These are phyloP conservation scores for Diaporthe helianthi DNA, from an alignment of 2,329 filamentous ascomycete species.

Conservation along the genomic window DNA sequence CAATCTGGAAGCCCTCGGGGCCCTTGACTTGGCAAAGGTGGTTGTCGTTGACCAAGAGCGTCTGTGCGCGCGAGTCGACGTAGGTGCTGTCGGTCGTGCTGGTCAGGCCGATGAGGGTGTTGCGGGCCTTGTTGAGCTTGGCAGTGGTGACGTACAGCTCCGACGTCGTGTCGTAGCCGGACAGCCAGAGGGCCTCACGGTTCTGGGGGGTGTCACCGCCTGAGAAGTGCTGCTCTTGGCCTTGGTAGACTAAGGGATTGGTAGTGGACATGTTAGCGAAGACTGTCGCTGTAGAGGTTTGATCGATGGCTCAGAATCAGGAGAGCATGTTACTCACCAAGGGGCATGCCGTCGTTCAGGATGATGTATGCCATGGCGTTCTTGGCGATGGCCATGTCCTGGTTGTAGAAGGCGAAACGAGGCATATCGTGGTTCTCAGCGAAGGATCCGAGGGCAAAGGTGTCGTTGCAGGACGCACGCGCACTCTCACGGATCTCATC, in stretches of 20 bases:
- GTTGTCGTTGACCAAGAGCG: constrained; percentile 47
- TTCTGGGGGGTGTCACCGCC: constrained; percentile 53
- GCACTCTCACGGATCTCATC: constrained; percentile 49
- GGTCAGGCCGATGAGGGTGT: constrained; percentile 53
- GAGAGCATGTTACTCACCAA: constrained; percentile 36
- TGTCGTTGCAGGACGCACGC: constrained; percentile 49
- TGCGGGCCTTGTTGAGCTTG: constrained; percentile 58
- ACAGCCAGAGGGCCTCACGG: constrained; percentile 58
- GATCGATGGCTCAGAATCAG: background rate
- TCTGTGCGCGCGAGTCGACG: constrained; percentile 46
- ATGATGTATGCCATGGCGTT: constrained; percentile 69
- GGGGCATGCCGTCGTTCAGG: constrained; percentile 62
- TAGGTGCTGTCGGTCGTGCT: constrained; percentile 45
- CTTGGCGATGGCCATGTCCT: constrained; percentile 62
- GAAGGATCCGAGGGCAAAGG: constrained; percentile 57
- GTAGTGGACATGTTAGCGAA: constrained; percentile 9
- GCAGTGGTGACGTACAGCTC: constrained; percentile 55
- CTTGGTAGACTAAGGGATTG: constrained; percentile 61
- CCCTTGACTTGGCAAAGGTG: constrained; percentile 54
- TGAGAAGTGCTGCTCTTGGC: constrained; percentile 62
- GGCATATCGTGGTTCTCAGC: constrained; percentile 66
- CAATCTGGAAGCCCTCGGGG: constrained; percentile 43
- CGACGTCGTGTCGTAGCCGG: constrained; percentile 50
- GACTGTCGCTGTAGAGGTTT: background rate
- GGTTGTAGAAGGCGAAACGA: constrained; percentile 59